Evolutionary conservation across 306 rosid species (phyloP).

Genomic region (Pueraria montana): DNA sequence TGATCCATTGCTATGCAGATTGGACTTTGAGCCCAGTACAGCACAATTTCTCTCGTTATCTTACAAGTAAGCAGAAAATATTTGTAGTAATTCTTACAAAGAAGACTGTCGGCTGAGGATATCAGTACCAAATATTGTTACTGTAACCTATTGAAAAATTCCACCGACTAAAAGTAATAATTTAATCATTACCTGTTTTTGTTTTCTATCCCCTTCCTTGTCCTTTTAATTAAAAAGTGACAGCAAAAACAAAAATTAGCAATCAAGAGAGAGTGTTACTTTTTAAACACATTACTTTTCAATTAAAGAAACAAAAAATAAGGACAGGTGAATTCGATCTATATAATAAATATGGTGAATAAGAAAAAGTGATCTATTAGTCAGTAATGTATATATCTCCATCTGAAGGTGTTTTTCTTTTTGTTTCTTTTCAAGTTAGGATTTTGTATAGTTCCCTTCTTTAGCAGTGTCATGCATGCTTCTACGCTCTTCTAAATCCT

Average conservation of each 20-base stretch:
- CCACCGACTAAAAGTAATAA: neutral
- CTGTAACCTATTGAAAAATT: too few species aligned
- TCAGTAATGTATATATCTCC: neutral
- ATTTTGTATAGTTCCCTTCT: neutral
- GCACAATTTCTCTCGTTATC: too few species aligned
- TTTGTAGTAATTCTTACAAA: neutral
- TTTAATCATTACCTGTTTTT: neutral
- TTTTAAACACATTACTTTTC: neutral
- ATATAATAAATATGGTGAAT: neutral
- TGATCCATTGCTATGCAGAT: too few species aligned
- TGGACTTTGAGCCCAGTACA: too few species aligned
- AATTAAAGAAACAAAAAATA: neutral
- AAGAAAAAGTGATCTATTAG: neutral
- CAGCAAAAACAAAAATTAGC: too few species aligned
- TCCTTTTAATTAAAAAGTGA: too few species aligned
- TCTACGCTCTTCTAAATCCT: too few species aligned
- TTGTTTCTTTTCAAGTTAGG: neutral
- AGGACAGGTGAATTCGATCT: neutral
- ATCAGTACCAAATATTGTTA: neutral
- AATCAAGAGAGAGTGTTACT: neutral
- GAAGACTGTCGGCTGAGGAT: neutral
- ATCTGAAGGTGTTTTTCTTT: neutral
- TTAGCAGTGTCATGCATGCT: too few species aligned
- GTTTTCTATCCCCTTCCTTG: too few species aligned
- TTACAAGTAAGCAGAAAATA: neutral